Evolutionary conservation across 345 rosid species (phyloP).

Genomic region (Dipteronia dyeriana): DNA sequence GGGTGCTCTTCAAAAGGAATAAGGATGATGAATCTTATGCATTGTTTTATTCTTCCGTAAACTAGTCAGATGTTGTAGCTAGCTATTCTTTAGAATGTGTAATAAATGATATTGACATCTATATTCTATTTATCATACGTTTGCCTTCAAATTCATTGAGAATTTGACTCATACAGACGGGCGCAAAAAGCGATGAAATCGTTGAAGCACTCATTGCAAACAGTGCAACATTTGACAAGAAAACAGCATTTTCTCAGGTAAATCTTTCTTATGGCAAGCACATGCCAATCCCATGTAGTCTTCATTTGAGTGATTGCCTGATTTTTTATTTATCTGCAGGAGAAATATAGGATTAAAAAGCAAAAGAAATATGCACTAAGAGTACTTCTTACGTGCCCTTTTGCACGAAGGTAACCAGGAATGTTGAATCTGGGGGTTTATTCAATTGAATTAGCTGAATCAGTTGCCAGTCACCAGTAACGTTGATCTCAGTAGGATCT

Average conservation of each 20-base stretch:
- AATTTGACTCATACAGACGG: conserved; percentile 51
- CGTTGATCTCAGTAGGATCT: neutral
- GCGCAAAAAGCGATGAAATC: conserved; percentile 82
- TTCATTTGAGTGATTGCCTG: conserved; percentile 6
- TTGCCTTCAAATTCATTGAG: neutral
- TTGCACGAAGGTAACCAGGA: conserved; percentile 67
- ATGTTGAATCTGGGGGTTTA: no score
- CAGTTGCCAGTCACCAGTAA: neutral
- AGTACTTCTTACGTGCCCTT: conserved; percentile 77
- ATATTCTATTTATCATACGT: neutral
- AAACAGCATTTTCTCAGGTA: no score
- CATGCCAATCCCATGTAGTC: neutral
- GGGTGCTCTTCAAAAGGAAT: neutral
- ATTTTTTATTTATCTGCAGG: conserved; percentile 48
- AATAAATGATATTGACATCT: neutral
- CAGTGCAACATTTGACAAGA: no score
- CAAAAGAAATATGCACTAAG: conserved; percentile 95
- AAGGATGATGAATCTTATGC: neutral
- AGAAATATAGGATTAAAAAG: conserved; percentile 82
- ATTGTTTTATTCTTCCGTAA: neutral
- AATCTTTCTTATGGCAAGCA: neutral
- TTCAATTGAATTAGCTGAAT: neutral
- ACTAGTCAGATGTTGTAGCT: neutral
- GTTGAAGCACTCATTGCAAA: no score
- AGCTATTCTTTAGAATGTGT: neutral